A percentile compares a stretch with the other conserved stretches of the same genome.
Conservation (phyloP, 2,329 filamentous ascomycete species). For the Ophiosphaerella korrae region DNA sequence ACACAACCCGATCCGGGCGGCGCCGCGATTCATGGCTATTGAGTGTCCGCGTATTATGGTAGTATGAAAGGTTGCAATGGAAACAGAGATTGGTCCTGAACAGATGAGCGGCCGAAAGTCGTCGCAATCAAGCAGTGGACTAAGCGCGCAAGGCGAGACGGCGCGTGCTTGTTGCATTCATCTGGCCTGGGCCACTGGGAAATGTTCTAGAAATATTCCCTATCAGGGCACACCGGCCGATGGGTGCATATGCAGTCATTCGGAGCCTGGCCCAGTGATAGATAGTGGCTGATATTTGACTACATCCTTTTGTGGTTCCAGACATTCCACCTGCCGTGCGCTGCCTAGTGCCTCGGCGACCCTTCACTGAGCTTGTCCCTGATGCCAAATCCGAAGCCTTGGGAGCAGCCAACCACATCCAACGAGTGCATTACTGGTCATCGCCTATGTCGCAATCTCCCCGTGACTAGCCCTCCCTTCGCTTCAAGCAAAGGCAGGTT, state of each 20-base stretch:
- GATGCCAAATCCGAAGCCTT: constrained; percentile 13
- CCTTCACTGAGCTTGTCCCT: constrained; percentile 15
- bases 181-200: neutral
- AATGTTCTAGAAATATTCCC: constrained; percentile 16
- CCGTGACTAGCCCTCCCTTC: neutral
- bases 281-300: constrained; percentile 10
- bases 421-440: neutral
- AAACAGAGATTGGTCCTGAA: neutral
- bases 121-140: too few relatives aligned
- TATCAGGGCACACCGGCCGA: constrained; percentile 12
- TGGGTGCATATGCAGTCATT: constrained; percentile 7
- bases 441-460: neutral
- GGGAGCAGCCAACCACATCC: constrained; percentile 1
- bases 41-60: too few relatives aligned
- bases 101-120: too few relatives aligned
- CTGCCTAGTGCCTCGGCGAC: constrained; percentile 4
- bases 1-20: too few relatives aligned
- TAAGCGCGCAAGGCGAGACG: neutral
- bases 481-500: neutral
- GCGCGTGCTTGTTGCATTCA: neutral
- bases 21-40: too few relatives aligned
- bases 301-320: constrained; percentile 5
- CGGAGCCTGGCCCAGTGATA: neutral
- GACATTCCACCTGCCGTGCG: neutral
- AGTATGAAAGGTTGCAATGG: too few relatives aligned